phyloP scores from a whole-genome alignment of 2,329 filamentous ascomycete genomes.

The Colletotrichum sp. region DNA sequence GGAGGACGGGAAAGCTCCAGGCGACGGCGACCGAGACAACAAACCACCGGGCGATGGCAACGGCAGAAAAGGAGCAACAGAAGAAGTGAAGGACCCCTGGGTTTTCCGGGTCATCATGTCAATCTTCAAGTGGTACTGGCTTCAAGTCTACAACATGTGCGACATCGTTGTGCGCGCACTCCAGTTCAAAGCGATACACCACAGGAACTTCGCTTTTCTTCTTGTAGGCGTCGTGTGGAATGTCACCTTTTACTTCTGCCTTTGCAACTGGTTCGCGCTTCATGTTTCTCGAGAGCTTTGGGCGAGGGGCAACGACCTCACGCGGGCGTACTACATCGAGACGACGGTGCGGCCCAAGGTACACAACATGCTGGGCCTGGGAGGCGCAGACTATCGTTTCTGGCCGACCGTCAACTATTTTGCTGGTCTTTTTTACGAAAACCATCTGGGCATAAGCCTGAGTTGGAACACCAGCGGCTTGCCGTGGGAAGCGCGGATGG shows the following conservation, averaged over 20 bases:
- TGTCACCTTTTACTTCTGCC: background rate
- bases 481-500: conserved; percentile 4
- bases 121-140: background rate
- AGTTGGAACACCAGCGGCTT: background rate
- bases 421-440: background rate
- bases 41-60: background rate
- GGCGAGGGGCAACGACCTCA: background rate
- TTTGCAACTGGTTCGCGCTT: background rate
- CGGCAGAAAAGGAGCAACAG: background rate
- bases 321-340: conserved; percentile 10
- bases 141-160: background rate
- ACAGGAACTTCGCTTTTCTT: background rate
- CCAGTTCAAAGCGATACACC: background rate
- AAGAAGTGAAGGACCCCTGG: background rate
- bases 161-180: background rate
- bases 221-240: background rate
- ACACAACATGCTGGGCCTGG: background rate
- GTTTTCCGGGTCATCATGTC: background rate
- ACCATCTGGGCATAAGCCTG: background rate
- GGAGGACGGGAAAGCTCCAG: background rate
- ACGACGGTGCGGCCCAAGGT: background rate
- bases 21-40: background rate
- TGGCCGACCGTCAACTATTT: background rate
- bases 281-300: background rate
- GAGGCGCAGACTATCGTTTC: background rate